These are phyloP conservation scores for Starmerella sp. DNA, from an alignment of 805 yeast genomes.

Conservation along the genomic window DNA sequence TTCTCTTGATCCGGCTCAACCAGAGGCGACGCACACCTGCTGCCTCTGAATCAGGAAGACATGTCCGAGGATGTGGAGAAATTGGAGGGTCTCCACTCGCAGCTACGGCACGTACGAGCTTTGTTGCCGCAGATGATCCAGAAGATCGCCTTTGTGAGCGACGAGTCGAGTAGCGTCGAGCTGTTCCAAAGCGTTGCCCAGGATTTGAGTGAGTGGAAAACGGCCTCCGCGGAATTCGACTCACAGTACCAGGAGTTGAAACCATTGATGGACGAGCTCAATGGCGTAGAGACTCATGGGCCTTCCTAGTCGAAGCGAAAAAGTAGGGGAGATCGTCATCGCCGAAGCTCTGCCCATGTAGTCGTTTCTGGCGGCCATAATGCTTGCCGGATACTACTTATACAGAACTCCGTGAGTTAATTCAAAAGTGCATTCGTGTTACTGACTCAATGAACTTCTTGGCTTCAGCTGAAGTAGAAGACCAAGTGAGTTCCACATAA, in stretches of 20 bases:
- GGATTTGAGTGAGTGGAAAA: slow-evolving; percentile 16
- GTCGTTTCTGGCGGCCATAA: no score
- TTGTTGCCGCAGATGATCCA: slow-evolving; percentile 20
- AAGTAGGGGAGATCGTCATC: no score
- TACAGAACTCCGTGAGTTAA: no score
- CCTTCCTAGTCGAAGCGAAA: not conserved
- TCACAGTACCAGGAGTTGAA: slow-evolving; percentile 13
- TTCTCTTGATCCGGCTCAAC: no score
- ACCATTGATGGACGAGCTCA: slow-evolving; percentile 12
- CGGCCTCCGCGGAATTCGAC: slow-evolving; percentile 9
- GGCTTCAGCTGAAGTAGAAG: no score
- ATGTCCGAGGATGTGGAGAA: slow-evolving; percentile 12
- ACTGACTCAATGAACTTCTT: not conserved
- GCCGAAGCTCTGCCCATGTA: no score
- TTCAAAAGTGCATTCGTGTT: no score
- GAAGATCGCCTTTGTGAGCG: slow-evolving; percentile 16
- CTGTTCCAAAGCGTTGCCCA: slow-evolving; percentile 20
- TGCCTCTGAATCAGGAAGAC: not conserved
- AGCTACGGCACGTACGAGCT: slow-evolving; percentile 19
- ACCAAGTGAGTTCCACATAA: no score
- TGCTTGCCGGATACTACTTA: no score
- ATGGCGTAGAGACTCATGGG: not conserved
- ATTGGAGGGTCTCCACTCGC: slow-evolving; percentile 15
- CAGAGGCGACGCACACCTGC: not conserved
- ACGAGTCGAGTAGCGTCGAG: slow-evolving; percentile 14